phyloP scores from a whole-genome alignment of 805 yeast genomes.

The Metschnikowia matae region DNA sequence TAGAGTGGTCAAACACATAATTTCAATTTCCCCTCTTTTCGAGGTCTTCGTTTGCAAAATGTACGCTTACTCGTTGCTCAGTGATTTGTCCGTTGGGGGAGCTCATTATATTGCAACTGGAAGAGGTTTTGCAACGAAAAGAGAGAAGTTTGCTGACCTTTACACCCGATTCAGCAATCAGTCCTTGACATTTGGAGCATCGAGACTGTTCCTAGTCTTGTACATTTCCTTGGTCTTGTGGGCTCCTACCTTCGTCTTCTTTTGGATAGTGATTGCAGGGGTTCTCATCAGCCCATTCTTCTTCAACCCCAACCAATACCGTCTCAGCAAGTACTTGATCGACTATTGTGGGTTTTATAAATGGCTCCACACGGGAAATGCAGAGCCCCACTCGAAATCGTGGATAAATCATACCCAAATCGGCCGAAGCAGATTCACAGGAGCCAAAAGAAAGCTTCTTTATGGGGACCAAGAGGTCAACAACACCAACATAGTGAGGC shows the following conservation, averaged over 20 bases:
- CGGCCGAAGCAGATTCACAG: conserved; percentile 15
- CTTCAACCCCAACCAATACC: conserved; percentile 96
- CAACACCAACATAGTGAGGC: conserved; percentile 44
- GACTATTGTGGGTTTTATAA: conserved; percentile 92
- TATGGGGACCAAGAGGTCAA: conserved; percentile 34
- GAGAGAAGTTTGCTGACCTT: conserved; percentile 70
- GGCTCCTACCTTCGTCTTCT: conserved; percentile 95
- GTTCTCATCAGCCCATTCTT: conserved; percentile 88
- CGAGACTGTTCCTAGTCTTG: conserved; percentile 10
- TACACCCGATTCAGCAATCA: conserved; percentile 78
- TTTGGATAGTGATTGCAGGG: conserved; percentile 91
- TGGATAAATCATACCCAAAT: conserved; percentile 14
- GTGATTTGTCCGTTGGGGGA: conserved; percentile 78
- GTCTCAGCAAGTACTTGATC: conserved; percentile 92
- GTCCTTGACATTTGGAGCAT: conserved; percentile 67
- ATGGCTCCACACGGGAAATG: conserved; percentile 51
- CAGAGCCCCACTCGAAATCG: conserved; percentile 1
- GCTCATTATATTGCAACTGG: conserved; percentile 86
- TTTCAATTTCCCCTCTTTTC: conserved; percentile 73
- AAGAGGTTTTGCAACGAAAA: conserved; percentile 79
- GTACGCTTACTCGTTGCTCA: conserved; percentile 65
- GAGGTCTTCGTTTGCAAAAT: conserved; percentile 82
- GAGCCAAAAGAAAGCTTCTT: conserved; percentile 10
- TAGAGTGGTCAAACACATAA: conserved; percentile 64
- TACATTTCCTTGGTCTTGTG: conserved; percentile 55